These are phyloP conservation scores for Calonectria fujianensis DNA, from an alignment of 2,329 filamentous ascomycete species.

Conservation along the genomic window DNA sequence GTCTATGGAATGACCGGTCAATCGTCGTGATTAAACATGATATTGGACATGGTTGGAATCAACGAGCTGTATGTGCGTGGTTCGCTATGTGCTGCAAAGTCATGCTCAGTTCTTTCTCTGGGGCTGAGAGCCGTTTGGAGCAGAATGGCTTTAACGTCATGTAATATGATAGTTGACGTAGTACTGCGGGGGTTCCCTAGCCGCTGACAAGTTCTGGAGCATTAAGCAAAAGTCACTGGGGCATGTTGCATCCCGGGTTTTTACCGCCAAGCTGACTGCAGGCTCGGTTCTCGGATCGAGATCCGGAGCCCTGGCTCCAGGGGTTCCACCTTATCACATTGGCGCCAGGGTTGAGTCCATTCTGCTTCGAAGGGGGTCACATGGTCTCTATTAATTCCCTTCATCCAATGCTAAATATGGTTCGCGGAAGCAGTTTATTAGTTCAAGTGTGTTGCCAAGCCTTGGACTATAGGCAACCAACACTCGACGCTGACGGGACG, in stretches of 20 bases:
- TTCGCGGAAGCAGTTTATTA: neutral
- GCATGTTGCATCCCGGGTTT: neutral
- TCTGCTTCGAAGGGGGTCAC: neutral
- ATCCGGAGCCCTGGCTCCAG: neutral
- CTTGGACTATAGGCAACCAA: neutral
- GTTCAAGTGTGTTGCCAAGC: neutral
- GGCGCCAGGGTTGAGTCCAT: neutral
- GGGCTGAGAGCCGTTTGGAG: neutral
- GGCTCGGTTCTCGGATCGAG: constrained; percentile 5
- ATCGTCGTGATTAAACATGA: neutral
- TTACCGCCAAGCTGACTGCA: neutral
- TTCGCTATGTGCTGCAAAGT: neutral
- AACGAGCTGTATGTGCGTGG: too few relatives aligned
- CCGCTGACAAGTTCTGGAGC: neutral
- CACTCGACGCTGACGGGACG: neutral
- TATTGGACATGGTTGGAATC: neutral
- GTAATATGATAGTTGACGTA: neutral
- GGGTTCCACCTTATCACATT: neutral
- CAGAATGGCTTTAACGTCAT: neutral
- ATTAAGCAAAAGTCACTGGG: neutral
- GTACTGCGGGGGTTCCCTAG: neutral
- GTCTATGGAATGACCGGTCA: neutral
- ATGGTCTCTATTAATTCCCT: neutral
- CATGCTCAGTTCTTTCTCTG: neutral
- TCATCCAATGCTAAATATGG: neutral